A percentile compares a stretch with the other conserved stretches of the same genome.
Conservation (phyloP, 352 stramenopile species). For the Phytophthora boehmeriae region DNA sequence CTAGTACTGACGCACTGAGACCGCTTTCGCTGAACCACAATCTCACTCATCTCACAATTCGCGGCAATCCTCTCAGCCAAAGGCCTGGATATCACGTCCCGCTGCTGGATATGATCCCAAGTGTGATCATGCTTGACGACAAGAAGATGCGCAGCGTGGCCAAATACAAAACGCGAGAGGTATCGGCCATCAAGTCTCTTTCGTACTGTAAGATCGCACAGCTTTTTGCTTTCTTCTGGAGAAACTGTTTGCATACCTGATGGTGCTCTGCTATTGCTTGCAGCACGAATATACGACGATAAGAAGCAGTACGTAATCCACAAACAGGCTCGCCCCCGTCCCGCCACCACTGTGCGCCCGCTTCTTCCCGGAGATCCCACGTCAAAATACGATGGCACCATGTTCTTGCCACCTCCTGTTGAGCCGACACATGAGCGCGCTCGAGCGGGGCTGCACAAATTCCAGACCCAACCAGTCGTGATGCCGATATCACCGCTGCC, state of each 20-base stretch:
- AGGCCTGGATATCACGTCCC: conserved; percentile 69
- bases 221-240: neutral
- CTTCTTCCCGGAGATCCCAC: conserved; percentile 43
- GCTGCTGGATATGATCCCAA: conserved; percentile 77
- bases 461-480: conserved; percentile 8
- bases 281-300: conserved; percentile 79
- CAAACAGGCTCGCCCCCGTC: conserved; percentile 46
- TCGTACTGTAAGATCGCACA: conserved; percentile 66
- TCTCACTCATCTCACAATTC: conserved; percentile 69
- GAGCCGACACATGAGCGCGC: conserved; percentile 43
- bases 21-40: conserved; percentile 70
- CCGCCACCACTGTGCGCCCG: conserved; percentile 42
- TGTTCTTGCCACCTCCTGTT: conserved; percentile 59
- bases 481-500: conserved; percentile 13
- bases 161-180: conserved; percentile 50
- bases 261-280: neutral
- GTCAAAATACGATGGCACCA: conserved; percentile 56
- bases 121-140: conserved; percentile 74
- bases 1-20: conserved; percentile 64
- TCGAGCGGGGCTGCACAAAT: conserved; percentile 26
- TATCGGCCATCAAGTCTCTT: conserved; percentile 51
- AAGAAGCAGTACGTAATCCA: conserved; percentile 80
- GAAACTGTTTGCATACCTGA: neutral
- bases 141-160: conserved; percentile 66
- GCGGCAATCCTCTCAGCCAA: conserved; percentile 70